phyloP scores from a whole-genome alignment of 306 rosid species.

The Phaseolus lunatus region DNA sequence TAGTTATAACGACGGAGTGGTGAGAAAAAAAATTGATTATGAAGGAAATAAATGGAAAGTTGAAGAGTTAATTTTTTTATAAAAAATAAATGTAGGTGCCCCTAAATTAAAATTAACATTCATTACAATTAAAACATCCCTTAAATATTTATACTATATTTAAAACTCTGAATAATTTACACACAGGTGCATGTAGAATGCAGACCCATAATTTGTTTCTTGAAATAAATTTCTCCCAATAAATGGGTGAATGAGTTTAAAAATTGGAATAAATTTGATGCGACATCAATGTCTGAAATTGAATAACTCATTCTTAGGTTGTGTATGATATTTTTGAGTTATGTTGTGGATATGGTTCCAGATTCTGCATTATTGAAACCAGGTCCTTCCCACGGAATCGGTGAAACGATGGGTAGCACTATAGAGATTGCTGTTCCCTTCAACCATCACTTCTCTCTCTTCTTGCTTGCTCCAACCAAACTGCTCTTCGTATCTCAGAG shows the following conservation, averaged over 20 bases:
- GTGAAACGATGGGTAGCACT: neutral
- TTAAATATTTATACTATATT: too few relatives aligned
- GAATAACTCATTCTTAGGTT: constrained; percentile 2
- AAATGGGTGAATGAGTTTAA: neutral
- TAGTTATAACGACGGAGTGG: too few relatives aligned
- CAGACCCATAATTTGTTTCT: too few relatives aligned
- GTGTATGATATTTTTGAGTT: constrained; percentile 19
- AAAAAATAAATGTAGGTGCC: too few relatives aligned
- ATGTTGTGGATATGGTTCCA: constrained; percentile 33
- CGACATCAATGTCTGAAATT: neutral
- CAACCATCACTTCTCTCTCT: constrained; percentile 5
- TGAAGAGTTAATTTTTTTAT: too few relatives aligned
- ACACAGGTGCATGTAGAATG: too few relatives aligned
- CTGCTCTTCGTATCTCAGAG: neutral
- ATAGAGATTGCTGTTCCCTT: constrained; percentile 5
- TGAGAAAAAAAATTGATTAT: too few relatives aligned
- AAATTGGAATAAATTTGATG: constrained; percentile 6
- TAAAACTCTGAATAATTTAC: too few relatives aligned
- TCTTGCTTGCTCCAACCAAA: neutral
- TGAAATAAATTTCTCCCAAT: too few relatives aligned
- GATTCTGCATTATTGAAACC: constrained; percentile 37
- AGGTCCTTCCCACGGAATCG: neutral
- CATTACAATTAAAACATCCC: too few relatives aligned
- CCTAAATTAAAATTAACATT: too few relatives aligned
- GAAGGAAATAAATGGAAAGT: too few relatives aligned